Percentiles rank a stretch among this genome's conserved stretches.
Evolutionary conservation across 225 moss, liverwort and hornwort genomes (phyloP).

Genomic region (Lunularia cruciata): DNA sequence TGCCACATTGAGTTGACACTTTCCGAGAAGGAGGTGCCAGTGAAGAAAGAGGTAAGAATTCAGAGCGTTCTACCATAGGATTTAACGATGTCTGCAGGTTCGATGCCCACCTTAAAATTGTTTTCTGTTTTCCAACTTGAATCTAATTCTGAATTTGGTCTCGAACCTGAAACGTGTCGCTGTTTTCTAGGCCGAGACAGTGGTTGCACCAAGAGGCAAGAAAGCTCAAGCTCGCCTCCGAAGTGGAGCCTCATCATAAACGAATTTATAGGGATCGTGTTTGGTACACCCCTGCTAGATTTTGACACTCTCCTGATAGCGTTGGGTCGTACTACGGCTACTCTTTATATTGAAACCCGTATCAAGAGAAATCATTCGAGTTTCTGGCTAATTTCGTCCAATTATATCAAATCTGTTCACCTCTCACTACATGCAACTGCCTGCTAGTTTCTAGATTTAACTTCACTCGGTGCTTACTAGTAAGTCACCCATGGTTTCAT

Average conservation of each 20-base stretch:
- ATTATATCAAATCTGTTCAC: too few species aligned
- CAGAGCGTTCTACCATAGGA: too few species aligned
- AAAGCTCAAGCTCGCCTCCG: slow-evolving; percentile 44
- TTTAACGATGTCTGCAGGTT: neutral
- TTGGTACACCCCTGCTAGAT: slow-evolving; percentile 1
- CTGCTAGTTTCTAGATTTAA: too few species aligned
- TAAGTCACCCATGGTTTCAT: too few species aligned
- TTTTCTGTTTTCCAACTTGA: too few species aligned
- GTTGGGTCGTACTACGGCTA: slow-evolving; percentile 5
- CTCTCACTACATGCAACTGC: too few species aligned
- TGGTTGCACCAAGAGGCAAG: slow-evolving; percentile 37
- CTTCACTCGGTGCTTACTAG: too few species aligned
- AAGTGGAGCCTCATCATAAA: slow-evolving; percentile 44
- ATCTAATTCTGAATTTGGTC: too few species aligned
- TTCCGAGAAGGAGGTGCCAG: slow-evolving; percentile 62
- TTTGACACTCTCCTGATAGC: slow-evolving; percentile 15
- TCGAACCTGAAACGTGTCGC: too few species aligned
- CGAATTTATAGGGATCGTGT: neutral
- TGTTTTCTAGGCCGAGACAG: slow-evolving; percentile 41
- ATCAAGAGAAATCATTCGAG: too few species aligned
- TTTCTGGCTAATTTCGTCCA: too few species aligned
- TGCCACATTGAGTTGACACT: slow-evolving; percentile 72
- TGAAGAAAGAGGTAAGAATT: slow-evolving; percentile 59
- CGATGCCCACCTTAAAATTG: neutral
- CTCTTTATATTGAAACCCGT: too few species aligned